Evolutionary conservation across 257 asterid genomes (phyloP).

Genomic region (Leptodermis oblonga): DNA sequence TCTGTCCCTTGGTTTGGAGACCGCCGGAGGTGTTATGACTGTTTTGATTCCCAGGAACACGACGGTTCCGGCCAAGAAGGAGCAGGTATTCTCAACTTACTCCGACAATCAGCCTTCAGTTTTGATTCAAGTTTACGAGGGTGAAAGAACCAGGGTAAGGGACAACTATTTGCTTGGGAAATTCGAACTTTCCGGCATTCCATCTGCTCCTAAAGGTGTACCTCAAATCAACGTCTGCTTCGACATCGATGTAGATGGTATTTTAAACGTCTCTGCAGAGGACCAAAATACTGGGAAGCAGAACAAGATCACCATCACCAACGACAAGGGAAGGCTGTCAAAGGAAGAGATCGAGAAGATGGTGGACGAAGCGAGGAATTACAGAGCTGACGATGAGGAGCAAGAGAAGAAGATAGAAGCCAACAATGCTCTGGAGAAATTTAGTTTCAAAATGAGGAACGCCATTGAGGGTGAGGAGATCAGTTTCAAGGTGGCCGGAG

Average conservation of each 20-base stretch:
- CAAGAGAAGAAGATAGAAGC: conserved; percentile 33
- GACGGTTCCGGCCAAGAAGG: conserved; percentile 33
- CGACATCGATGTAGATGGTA: conserved; percentile 35
- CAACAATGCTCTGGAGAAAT: conserved; percentile 28
- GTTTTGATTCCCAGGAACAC: conserved; percentile 38
- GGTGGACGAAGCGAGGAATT: conserved; percentile 35
- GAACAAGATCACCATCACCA: conserved; percentile 36
- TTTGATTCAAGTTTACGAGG: conserved; percentile 36
- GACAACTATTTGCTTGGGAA: conserved; percentile 34
- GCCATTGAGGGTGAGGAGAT: conserved; percentile 38
- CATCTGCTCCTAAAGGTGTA: conserved; percentile 34
- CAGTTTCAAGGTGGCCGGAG: conserved; percentile 24
- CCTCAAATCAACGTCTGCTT: conserved; percentile 35
- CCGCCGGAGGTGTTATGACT: too few relatives aligned
- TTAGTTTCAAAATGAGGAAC: conserved; percentile 38
- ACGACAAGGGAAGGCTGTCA: conserved; percentile 32
- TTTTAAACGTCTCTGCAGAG: conserved; percentile 37
- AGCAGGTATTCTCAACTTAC: conserved; percentile 32
- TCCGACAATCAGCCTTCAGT: conserved; percentile 36
- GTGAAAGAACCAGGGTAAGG: conserved; percentile 34
- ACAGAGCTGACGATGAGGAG: conserved; percentile 34
- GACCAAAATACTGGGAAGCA: conserved; percentile 32
- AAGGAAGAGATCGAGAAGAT: conserved; percentile 37
- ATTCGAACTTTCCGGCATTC: conserved; percentile 30
- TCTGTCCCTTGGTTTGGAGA: too few relatives aligned